These are phyloP conservation scores for Verbascum thapsus DNA, from an alignment of 257 asterid species.

Conservation along the genomic window DNA sequence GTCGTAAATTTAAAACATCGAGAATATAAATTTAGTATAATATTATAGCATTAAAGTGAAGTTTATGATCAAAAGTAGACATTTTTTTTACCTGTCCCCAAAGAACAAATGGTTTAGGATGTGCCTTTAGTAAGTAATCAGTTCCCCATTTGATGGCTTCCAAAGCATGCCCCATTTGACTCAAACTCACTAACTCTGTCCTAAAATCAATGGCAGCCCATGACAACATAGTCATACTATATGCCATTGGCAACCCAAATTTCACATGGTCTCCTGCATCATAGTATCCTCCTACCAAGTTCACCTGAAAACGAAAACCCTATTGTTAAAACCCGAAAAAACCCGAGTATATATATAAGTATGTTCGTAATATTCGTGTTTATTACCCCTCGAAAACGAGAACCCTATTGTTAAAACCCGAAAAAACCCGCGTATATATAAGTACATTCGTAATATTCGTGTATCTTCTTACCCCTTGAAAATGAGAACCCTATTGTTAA, in stretches of 20 bases:
- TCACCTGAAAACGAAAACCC: constrained; percentile 48
- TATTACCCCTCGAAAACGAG: too few relatives aligned
- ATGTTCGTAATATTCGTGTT: too few relatives aligned
- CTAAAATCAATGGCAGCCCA: constrained; percentile 64
- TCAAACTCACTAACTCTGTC: constrained; percentile 39
- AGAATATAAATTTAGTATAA: too few relatives aligned
- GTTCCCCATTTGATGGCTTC: constrained; percentile 80
- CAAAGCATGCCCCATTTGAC: constrained; percentile 63
- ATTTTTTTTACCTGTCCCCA: constrained; percentile 67
- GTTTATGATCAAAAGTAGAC: not conserved
- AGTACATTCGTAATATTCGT: too few relatives aligned
- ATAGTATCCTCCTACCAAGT: constrained; percentile 80
- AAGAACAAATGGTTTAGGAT: constrained; percentile 60
- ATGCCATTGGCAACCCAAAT: constrained; percentile 78
- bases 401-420: too few relatives aligned
- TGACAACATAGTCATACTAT: constrained; percentile 56
- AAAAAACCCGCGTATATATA: too few relatives aligned
- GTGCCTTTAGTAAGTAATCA: constrained; percentile 71
- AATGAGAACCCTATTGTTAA: too few relatives aligned
- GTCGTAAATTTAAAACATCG: not conserved
- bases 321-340: too few relatives aligned
- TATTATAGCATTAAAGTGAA: not conserved
- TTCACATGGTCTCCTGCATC: constrained; percentile 85
- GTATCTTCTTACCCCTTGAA: too few relatives aligned
- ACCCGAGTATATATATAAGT: too few relatives aligned